Base-by-base conservation (phyloP, 352 stramenopile species). In the Phytophthora kernoviae region DNA sequence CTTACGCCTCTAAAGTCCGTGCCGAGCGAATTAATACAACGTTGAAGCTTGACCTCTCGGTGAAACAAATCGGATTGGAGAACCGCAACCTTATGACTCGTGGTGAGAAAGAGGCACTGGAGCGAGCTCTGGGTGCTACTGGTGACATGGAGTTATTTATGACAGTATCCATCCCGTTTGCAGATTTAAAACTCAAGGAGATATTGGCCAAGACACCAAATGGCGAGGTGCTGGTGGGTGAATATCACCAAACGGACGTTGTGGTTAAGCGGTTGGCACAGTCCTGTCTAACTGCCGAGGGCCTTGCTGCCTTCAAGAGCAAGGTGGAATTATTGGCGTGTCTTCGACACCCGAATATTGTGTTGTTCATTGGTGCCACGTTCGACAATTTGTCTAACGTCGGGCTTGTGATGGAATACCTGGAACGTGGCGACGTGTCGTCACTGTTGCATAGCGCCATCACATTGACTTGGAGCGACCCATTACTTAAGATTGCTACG, bases 351-450 rank as follows among this genome's bases (percentile, higher is more conserved):
- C 84, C 88, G 12, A 94, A 93, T 52, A 92, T 96, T 49, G 85
- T 96, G 32, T 65, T 91, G 33, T 96, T 96, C 49, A 84, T 96
- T 24, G 88, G 88, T 43, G 88, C 86, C 4, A 93, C 84, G 15
- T 92, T 89, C 49, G 82, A 94, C 68, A 90, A 91, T 24, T 61
- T 93, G 21, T 81, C 83, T 8, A 91, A 91, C 51, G 70, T 92
- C 7, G 83, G 83, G 0, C 68, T 93, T 12, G 81, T 94, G 53
- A 73, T 91, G 62, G 85, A 94, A 57, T 91, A 91, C 45, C 50
- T 94, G 6, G 83, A 91, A 32, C 79, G 79, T 22, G 83, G 85
- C 27, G 80, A 94, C 42, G 75, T 94, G 21, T 56, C 79, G 1
- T 76, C 78, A 9, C 49, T 94, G 14, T 42, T 94, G 30, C 78